Conservation (phyloP, 108 stramenopile genomes). For the Cyclotella atomus region DNA sequence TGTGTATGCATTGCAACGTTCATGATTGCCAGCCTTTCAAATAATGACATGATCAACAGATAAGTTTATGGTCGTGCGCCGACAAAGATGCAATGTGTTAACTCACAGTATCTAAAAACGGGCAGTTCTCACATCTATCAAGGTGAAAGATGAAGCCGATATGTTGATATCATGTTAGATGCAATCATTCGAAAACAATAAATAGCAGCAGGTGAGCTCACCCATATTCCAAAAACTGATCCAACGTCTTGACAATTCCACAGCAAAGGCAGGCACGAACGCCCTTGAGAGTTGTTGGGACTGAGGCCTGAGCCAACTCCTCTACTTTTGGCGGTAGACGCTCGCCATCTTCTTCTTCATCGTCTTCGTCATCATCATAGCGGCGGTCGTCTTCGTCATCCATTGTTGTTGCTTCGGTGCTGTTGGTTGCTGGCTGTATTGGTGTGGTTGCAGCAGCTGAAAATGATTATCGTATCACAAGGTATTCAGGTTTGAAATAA, state of each 20-base stretch:
- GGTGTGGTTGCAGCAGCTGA: no score
- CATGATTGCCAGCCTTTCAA: conserved; percentile 62
- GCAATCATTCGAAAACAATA: no score
- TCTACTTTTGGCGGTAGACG: conserved; percentile 75
- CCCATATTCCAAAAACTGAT: conserved; percentile 87
- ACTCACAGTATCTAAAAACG: conserved; percentile 84
- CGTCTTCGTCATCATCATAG: conserved; percentile 31
- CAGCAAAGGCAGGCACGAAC: conserved; percentile 91
- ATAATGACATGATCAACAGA: neutral
- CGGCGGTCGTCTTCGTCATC: conserved; percentile 48
- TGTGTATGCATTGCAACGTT: conserved; percentile 75
- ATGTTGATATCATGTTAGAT: no score
- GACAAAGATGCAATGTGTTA: neutral
- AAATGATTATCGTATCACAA: no score
- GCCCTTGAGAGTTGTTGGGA: conserved; percentile 71
- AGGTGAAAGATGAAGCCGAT: neutral
- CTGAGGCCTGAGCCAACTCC: conserved; percentile 78
- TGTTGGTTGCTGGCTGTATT: neutral
- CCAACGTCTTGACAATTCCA: conserved; percentile 87
- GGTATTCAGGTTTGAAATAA: no score
- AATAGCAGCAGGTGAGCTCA: conserved; percentile 18
- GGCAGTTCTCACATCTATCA: conserved; percentile 80
- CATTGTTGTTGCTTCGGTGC: conserved; percentile 6
- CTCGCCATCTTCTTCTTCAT: conserved; percentile 70
- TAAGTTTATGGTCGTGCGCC: neutral